Evolutionary conservation across 768 basidiomycete species (phyloP).

Genomic region (Leccinum fibrillosum): DNA sequence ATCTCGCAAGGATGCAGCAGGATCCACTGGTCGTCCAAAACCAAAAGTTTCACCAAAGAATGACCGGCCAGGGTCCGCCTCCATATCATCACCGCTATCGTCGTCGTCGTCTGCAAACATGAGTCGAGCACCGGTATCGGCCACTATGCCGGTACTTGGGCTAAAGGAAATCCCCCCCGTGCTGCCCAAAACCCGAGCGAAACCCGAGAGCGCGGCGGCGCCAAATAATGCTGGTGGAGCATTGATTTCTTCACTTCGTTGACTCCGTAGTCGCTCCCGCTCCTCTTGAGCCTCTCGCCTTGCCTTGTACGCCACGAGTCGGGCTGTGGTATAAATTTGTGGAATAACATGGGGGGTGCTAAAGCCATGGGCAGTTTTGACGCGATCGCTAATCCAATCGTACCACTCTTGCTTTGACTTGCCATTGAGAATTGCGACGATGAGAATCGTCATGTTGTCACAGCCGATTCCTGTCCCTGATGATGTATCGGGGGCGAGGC

Average conservation of each 20-base stretch:
- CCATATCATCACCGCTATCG: conserved; percentile 50
- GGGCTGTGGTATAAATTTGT: conserved; percentile 67
- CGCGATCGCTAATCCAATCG: conserved; percentile 80
- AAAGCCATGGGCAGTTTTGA: conserved; percentile 72
- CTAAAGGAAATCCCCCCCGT: conserved; percentile 65
- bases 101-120: conserved; percentile 71
- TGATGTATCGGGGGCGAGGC: conserved; percentile 90
- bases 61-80: conserved; percentile 34
- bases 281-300: conserved; percentile 57
- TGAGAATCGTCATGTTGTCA: conserved; percentile 97
- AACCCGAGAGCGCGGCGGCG: conserved; percentile 39
- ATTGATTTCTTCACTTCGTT: conserved; percentile 34
- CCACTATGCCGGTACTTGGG: conserved; percentile 51
- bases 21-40: conserved; percentile 45
- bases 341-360: conserved; percentile 73
- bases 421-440: conserved; percentile 84
- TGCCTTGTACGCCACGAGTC: conserved; percentile 61
- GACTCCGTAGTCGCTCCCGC: conserved; percentile 38
- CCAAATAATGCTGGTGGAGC: conserved; percentile 30
- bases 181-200: conserved; percentile 55
- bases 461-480: conserved; percentile 93
- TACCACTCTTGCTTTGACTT: conserved; percentile 93
- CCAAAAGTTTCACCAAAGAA: conserved; percentile 51
- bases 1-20: conserved; percentile 54
- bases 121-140: conserved; percentile 42